phyloP scores from a whole-genome alignment of 805 yeast genomes.

The Metschnikowia koreensis region DNA sequence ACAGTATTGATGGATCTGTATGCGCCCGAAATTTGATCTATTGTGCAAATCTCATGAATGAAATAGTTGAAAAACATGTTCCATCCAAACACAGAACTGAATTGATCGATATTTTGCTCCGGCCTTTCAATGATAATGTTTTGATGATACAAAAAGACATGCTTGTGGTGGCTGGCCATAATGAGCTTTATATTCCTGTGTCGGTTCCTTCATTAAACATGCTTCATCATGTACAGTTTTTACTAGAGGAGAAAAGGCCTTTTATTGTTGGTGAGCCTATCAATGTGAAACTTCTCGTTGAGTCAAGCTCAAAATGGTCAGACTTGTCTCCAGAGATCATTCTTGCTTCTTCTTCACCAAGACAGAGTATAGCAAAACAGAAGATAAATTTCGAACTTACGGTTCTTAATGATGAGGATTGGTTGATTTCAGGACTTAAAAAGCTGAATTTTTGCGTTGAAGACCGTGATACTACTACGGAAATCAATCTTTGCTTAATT shows the following conservation, averaged over 20 bases:
- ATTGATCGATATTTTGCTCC: conserved; percentile 11
- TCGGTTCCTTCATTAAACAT: conserved; percentile 60
- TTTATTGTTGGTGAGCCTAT: conserved; percentile 66
- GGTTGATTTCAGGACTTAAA: conserved; percentile 79
- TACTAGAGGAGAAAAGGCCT: conserved; percentile 37
- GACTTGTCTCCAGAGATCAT: conserved; percentile 2
- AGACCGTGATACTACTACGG: conserved; percentile 12
- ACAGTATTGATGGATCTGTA: conserved; percentile 23
- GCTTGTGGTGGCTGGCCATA: neutral
- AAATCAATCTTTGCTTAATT: conserved; percentile 49
- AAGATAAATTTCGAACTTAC: conserved; percentile 43
- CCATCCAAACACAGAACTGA: conserved; percentile 10
- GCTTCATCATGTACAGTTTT: conserved; percentile 56
- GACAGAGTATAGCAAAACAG: neutral
- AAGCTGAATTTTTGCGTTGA: conserved; percentile 48
- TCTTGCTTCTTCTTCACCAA: conserved; percentile 17
- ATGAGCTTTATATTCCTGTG: conserved; percentile 49
- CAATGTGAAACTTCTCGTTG: conserved; percentile 40
- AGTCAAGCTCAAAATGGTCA: conserved; percentile 48
- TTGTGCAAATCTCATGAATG: conserved; percentile 12
- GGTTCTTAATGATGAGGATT: conserved; percentile 58
- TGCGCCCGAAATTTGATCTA: conserved; percentile 21
- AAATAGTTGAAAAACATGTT: conserved; percentile 1
- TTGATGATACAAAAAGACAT: neutral
- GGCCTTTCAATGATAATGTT: neutral